phyloP scores from a whole-genome alignment of 2,329 filamentous ascomycete genomes.

The Diaporthe capsici region DNA sequence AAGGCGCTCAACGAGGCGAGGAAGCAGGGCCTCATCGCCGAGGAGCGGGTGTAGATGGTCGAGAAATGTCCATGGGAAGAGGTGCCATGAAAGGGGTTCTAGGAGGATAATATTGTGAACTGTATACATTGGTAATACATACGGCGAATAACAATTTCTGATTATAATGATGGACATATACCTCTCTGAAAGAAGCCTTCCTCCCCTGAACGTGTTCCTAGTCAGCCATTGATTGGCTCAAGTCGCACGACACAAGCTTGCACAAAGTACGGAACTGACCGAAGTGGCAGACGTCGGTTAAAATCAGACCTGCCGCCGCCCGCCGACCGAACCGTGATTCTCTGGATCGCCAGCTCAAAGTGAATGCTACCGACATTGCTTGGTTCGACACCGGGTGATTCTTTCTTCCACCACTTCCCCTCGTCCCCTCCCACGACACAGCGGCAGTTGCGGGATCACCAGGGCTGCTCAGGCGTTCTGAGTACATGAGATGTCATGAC shows the following conservation, averaged over 20 bases:
- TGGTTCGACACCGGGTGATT: background rate
- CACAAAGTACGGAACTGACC: background rate
- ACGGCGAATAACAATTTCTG: background rate
- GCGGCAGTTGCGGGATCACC: background rate
- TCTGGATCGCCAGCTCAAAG: background rate
- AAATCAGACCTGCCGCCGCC: background rate
- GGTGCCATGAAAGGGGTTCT: background rate
- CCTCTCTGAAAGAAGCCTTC: background rate
- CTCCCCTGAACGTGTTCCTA: background rate
- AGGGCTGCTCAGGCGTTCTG: background rate
- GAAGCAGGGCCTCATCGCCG: constrained; percentile 52
- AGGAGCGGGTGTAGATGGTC: constrained; percentile 34
- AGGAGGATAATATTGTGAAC: background rate
- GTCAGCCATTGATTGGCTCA: background rate
- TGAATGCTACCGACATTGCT: background rate
- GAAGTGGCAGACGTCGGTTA: background rate
- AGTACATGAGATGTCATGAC: background rate
- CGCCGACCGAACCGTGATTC: background rate
- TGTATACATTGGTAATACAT: background rate
- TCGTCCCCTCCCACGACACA: background rate
- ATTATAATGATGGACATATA: background rate
- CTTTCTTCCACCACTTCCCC: background rate
- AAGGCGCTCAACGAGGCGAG: constrained; percentile 75
- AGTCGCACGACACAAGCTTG: background rate
- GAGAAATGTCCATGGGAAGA: background rate